phyloP scores from a whole-genome alignment of 306 rosid species.

The Vigna unguiculata region DNA sequence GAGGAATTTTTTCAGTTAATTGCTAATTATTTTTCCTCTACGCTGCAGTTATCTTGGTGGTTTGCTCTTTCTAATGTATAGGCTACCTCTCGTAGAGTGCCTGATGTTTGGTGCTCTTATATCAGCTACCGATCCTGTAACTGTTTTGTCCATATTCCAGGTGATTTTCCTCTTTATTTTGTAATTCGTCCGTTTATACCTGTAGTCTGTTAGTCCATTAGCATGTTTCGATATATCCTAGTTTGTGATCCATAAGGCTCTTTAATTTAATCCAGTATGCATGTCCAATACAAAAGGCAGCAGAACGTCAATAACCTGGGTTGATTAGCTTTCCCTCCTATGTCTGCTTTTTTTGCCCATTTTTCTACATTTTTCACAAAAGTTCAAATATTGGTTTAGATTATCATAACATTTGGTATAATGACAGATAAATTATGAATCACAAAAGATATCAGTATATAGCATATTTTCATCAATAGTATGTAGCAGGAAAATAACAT shows the following conservation, averaged over 20 bases:
- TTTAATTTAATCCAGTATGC: conserved; percentile 20
- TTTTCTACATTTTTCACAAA: conserved; percentile 27
- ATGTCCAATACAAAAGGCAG: conserved; percentile 4
- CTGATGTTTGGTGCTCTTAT: conserved; percentile 99
- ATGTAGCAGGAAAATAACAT: background rate
- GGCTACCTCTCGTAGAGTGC: conserved; percentile 97
- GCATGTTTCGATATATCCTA: conserved; percentile 18
- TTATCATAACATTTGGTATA: conserved; percentile 4
- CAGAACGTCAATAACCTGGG: background rate
- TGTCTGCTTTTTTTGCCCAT: conserved; percentile 21
- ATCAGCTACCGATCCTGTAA: conserved; percentile 98
- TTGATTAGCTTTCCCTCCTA: conserved; percentile 23
- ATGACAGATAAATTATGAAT: conserved; percentile 12
- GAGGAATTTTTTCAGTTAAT: conserved; percentile 6
- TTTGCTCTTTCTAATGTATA: conserved; percentile 81
- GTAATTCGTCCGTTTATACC: conserved; percentile 3
- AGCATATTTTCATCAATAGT: conserved; percentile 17
- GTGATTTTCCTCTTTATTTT: conserved; percentile 49
- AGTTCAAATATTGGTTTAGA: conserved; percentile 35
- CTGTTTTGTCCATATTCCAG: conserved; percentile 98
- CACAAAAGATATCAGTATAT: background rate
- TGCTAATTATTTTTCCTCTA: conserved; percentile 36
- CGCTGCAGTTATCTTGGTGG: conserved; percentile 95
- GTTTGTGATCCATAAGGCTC: conserved; percentile 16
- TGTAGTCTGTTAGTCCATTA: conserved; percentile 7